These are phyloP conservation scores for Prunus fruticosa DNA, from an alignment of 306 rosid genomes.

Conservation along the genomic window DNA sequence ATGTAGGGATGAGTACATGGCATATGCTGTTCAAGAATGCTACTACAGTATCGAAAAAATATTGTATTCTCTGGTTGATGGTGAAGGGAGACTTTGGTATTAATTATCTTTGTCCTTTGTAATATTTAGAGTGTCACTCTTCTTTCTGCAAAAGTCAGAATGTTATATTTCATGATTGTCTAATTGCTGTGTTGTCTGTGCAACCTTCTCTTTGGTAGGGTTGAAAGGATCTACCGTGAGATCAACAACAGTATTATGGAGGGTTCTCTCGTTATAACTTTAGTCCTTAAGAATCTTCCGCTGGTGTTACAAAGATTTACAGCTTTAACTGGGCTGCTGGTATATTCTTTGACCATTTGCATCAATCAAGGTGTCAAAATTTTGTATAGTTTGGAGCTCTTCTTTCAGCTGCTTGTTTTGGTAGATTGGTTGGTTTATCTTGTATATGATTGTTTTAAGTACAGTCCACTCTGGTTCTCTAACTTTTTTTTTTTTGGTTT, in stretches of 20 bases:
- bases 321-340: constrained; percentile 95
- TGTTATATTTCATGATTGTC: neutral
- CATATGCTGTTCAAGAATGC: constrained; percentile 91
- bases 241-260: constrained; percentile 65
- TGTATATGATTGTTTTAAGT: neutral
- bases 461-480: neutral
- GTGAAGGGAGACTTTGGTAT: constrained; percentile 92
- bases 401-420: neutral
- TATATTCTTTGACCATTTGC: constrained; percentile 26
- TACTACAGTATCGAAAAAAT: constrained; percentile 79
- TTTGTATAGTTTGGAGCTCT: neutral
- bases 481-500: too few species aligned
- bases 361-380: neutral
- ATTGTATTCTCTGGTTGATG: constrained; percentile 71
- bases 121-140: neutral
- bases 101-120: constrained; percentile 20
- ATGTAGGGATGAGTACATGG: constrained; percentile 88
- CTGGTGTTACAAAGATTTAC: constrained; percentile 74
- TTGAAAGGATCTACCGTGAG: constrained; percentile 84
- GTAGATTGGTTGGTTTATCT: neutral
- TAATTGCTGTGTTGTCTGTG: neutral
- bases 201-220: constrained; percentile 52
- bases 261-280: constrained; percentile 69
- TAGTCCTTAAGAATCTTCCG: constrained; percentile 66
- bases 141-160: neutral